Conservation (phyloP, 352 stramenopile species). For the Pythium rhizo-oryzae region DNA sequence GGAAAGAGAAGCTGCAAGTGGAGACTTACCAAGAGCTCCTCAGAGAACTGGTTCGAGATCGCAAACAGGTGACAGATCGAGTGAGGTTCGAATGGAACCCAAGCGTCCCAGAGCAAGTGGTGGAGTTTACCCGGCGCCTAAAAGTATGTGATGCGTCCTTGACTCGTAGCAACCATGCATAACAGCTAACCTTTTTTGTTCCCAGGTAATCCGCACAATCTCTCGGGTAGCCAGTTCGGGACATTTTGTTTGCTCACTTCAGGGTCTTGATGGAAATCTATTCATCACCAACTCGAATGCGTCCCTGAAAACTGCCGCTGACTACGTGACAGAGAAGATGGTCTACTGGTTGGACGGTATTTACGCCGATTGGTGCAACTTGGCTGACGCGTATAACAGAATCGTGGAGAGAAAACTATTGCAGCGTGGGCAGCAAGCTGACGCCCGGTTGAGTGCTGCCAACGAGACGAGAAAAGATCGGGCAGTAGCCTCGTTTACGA, state of each 20-base stretch:
- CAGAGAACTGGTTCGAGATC: conserved; percentile 52
- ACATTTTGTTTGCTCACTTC: conserved; percentile 38
- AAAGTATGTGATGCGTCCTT: conserved; percentile 17
- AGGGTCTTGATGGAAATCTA: conserved; percentile 37
- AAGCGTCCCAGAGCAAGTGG: conserved; percentile 22
- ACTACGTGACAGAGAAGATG: conserved; percentile 22
- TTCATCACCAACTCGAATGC: conserved; percentile 39
- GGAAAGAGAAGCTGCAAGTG: conserved; percentile 42
- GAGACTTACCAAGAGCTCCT: conserved; percentile 68
- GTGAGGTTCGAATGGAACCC: conserved; percentile 51
- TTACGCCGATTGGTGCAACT: conserved; percentile 46
- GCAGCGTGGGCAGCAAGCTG: conserved; percentile 37
- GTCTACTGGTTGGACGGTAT: conserved; percentile 45
- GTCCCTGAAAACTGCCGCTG: conserved; percentile 23
- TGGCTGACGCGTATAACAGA: conserved; percentile 49
- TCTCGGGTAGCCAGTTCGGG: conserved; percentile 13
- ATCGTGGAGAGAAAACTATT: conserved; percentile 27
- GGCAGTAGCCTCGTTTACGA: conserved; percentile 36
- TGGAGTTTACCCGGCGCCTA: conserved; percentile 32
- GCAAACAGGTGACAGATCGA: conserved; percentile 35
- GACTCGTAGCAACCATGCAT: background rate
- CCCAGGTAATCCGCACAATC: conserved; percentile 17
- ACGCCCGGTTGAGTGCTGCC: conserved; percentile 60
- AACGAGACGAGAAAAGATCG: conserved; percentile 59
- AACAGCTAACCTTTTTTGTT: background rate